phyloP scores from a whole-genome alignment of 192 early-diverging fungal genomes.

The Chytriomyces sp. region DNA sequence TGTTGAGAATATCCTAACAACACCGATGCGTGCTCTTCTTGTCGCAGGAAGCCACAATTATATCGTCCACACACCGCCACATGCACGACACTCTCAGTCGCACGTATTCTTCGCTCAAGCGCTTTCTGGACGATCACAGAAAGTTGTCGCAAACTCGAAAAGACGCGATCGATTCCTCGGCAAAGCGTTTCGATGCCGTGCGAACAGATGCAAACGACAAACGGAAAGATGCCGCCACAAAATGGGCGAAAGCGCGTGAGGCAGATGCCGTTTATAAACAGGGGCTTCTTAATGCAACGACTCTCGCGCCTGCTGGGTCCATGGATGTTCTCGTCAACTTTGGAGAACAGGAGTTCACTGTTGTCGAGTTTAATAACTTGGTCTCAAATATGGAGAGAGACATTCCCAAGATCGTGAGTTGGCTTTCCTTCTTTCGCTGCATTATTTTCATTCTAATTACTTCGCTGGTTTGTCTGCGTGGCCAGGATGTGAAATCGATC shows the following conservation, averaged over 20 bases:
- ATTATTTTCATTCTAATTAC: too few relatives aligned
- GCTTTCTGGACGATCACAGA: constrained; percentile 39
- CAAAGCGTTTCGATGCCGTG: constrained; percentile 27
- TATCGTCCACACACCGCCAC: constrained; percentile 40
- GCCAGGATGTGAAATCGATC: constrained; percentile 47
- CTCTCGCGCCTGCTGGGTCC: background rate
- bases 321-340: constrained; percentile 44
- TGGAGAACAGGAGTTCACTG: constrained; percentile 38
- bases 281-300: background rate
- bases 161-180: constrained; percentile 40
- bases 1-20: background rate
- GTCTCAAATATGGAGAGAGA: constrained; percentile 45
- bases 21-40: background rate
- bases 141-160: constrained; percentile 32
- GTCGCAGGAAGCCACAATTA: constrained; percentile 38
- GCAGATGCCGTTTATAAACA: constrained; percentile 36
- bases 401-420: constrained; percentile 37
- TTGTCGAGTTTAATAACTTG: constrained; percentile 51
- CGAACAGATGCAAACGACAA: constrained; percentile 29
- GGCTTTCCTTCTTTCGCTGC: background rate
- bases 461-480: background rate
- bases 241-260: constrained; percentile 30
- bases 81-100: constrained; percentile 30
- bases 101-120: constrained; percentile 25
- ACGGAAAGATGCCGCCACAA: constrained; percentile 27